Conservation (phyloP, 306 rosid species). For the Nissolia schottii region DNA sequence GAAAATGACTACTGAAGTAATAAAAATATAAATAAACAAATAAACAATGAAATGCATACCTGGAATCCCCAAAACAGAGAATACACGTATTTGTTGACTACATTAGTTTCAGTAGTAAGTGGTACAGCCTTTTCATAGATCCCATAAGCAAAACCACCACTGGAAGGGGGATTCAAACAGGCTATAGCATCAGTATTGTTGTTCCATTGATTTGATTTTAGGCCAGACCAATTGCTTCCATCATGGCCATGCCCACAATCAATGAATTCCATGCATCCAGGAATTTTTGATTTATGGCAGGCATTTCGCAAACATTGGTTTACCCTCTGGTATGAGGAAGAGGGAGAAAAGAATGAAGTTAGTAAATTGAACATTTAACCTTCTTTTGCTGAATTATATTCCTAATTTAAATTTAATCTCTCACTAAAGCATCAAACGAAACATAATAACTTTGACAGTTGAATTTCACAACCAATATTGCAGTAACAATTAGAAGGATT, state of each 20-base stretch:
- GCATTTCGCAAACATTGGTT: slow-evolving; percentile 68
- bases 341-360: background rate
- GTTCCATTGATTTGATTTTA: slow-evolving; percentile 5
- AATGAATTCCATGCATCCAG: slow-evolving; percentile 34
- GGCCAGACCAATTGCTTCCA: background rate
- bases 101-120: slow-evolving; percentile 13
- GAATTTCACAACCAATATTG: background rate
- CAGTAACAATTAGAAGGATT: background rate
- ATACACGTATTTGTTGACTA: slow-evolving; percentile 27
- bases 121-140: slow-evolving; percentile 16
- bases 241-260: slow-evolving; percentile 60
- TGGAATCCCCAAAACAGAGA: slow-evolving; percentile 36
- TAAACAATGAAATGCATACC: slow-evolving; percentile 1
- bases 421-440: slow-evolving; percentile 6
- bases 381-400: background rate
- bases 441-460: background rate
- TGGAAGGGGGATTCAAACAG: slow-evolving; percentile 35
- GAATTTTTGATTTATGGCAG: slow-evolving; percentile 4
- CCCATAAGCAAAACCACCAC: slow-evolving; percentile 23
- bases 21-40: background rate
- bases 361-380: slow-evolving; percentile 6
- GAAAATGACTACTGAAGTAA: background rate
- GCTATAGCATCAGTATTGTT: slow-evolving; percentile 15
- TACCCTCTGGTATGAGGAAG: slow-evolving; percentile 55
- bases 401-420: background rate